phyloP scores from a whole-genome alignment of 2,329 filamentous ascomycete genomes.

The Cyanodermella asteris region DNA sequence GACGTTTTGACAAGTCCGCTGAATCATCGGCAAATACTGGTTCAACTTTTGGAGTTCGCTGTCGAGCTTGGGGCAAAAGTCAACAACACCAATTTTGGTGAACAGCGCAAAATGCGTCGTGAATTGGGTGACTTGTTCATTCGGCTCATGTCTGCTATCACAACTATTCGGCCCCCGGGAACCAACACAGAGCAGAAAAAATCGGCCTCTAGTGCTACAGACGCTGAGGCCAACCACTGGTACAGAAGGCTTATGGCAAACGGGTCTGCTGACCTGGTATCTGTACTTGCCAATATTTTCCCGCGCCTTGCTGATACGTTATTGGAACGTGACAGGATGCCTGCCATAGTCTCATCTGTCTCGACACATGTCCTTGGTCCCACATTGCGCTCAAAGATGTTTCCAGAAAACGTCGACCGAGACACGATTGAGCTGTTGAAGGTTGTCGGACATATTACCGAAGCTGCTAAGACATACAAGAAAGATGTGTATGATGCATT shows the following conservation, averaged over 20 bases:
- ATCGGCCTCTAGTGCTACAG: too few species aligned
- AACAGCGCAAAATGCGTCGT: conserved; percentile 75
- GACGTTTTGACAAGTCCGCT: conserved; percentile 87
- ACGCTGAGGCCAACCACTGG: too few species aligned
- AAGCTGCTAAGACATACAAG: conserved; percentile 74
- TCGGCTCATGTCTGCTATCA: conserved; percentile 73
- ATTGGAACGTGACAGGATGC: conserved; percentile 64
- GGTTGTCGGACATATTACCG: conserved; percentile 54
- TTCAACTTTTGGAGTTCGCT: conserved; percentile 69
- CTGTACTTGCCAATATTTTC: conserved; percentile 57
- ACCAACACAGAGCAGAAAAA: too few species aligned
- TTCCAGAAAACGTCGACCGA: conserved; percentile 62
- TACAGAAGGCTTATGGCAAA: conserved; percentile 11
- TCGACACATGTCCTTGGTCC: conserved; percentile 67
- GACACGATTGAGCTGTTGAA: conserved; percentile 52
- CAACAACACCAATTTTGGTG: conserved; percentile 92
- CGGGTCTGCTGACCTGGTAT: conserved; percentile 52
- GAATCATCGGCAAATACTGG: conserved; percentile 76
- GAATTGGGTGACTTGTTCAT: conserved; percentile 80
- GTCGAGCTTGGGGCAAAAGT: conserved; percentile 84
- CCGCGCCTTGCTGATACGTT: conserved; percentile 65
- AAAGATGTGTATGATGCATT: conserved; percentile 84
- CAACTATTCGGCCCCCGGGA: conserved; percentile 70
- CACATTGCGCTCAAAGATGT: conserved; percentile 60
- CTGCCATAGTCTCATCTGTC: conserved; percentile 56